Percentiles rank a stretch among this genome's conserved stretches.
Conservation (phyloP, 257 asterid species). For the Rauvolfia tetraphylla region DNA sequence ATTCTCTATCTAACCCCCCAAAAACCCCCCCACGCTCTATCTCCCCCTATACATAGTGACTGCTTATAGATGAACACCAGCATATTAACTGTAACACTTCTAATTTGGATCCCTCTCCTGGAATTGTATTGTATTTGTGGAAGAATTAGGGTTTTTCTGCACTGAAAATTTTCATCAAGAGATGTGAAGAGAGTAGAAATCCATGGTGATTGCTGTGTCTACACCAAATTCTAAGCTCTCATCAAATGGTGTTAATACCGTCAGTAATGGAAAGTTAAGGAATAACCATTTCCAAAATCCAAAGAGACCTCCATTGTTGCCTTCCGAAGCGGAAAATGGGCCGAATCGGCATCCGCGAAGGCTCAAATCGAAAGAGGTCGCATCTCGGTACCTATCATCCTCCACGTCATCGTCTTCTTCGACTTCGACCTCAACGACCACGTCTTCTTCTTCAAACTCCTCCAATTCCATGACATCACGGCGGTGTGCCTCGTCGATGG, state of each 20-base stretch:
- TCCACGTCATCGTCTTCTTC: conserved; percentile 57
- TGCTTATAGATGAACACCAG: not conserved
- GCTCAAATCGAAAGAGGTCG: conserved; percentile 53
- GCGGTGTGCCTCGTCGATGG: conserved; percentile 52
- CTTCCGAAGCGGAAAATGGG: conserved; percentile 57
- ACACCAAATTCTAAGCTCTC: conserved; percentile 53
- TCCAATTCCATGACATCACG: conserved; percentile 45
- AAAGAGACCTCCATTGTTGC: conserved; percentile 59
- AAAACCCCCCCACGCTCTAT: conserved; percentile 12
- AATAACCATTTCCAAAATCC: conserved; percentile 25
- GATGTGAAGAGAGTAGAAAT: conserved; percentile 38
- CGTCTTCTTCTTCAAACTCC: conserved; percentile 55
- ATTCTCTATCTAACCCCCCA: conserved; percentile 27
- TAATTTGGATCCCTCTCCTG: conserved; percentile 17
- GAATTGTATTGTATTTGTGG: conserved; percentile 16
- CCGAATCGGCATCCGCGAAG: conserved; percentile 33
- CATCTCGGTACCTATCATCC: conserved; percentile 62
- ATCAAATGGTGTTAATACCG: conserved; percentile 16
- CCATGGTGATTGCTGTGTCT: conserved; percentile 66
- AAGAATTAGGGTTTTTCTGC: conserved; percentile 24
- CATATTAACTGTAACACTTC: conserved; percentile 6
- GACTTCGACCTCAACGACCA: conserved; percentile 44
- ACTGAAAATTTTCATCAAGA: conserved; percentile 11
- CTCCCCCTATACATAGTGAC: conserved; percentile 11
- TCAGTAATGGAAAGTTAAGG: conserved; percentile 5